Percentiles rank a stretch among this genome's conserved stretches.
Evolutionary conservation across 441 rosid genomes (phyloP).

Genomic region (Adansonia gregorii): DNA sequence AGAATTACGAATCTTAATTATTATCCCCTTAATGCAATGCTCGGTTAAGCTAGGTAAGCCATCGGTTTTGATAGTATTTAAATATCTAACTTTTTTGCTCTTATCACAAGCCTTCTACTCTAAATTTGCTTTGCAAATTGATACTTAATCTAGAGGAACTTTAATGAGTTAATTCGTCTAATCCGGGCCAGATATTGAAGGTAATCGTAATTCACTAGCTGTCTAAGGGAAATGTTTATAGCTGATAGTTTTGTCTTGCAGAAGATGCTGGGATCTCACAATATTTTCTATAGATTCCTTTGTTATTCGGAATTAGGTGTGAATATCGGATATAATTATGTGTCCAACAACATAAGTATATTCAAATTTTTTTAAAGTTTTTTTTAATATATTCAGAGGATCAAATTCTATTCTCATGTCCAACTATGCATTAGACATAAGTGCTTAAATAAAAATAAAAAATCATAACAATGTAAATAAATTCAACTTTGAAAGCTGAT

Average conservation of each 20-base stretch:
- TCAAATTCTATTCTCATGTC: no score
- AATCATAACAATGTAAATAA: no score
- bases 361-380: no score
- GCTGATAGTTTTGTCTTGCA: not conserved
- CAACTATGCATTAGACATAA: no score
- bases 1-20: not conserved
- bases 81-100: not conserved
- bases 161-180: not conserved
- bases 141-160: not conserved
- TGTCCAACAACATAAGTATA: no score
- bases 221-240: not conserved
- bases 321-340: no score
- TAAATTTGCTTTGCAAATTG: not conserved
- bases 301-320: no score
- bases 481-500: constrained; percentile 47
- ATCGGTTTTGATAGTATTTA: not conserved
- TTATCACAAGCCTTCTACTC: not conserved
- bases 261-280: constrained; percentile 18
- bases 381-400: no score
- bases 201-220: constrained; percentile 33
- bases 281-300: constrained; percentile 30
- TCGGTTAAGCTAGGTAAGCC: not conserved
- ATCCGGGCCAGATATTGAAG: constrained; percentile 62
- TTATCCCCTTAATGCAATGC: not conserved
- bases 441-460: no score